These are phyloP conservation scores for Phytophthora ramorum DNA, from an alignment of 352 stramenopile genomes.

Conservation along the genomic window DNA sequence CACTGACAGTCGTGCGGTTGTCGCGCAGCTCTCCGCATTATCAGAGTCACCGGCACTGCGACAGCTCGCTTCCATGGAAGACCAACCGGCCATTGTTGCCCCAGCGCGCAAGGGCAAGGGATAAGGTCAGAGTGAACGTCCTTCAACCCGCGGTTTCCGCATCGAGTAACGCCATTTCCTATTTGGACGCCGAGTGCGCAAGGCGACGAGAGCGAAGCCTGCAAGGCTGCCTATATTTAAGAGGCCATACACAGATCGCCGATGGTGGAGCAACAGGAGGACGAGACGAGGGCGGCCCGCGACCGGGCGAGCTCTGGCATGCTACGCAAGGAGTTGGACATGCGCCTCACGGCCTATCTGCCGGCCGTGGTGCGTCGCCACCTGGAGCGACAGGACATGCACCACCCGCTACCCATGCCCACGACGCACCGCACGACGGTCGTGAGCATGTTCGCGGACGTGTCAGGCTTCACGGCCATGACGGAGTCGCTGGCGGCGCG, in stretches of 20 bases:
- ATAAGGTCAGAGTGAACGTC: slow-evolving; percentile 36
- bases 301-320: slow-evolving; percentile 45
- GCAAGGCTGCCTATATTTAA: slow-evolving; percentile 20
- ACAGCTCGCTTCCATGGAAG: slow-evolving; percentile 32
- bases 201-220: neutral
- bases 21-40: slow-evolving; percentile 14
- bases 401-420: slow-evolving; percentile 50
- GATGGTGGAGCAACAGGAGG: slow-evolving; percentile 23
- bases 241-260: neutral
- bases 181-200: slow-evolving; percentile 31
- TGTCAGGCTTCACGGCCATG: slow-evolving; percentile 95
- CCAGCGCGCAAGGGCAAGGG: neutral
- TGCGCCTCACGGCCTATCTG: slow-evolving; percentile 83
- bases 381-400: slow-evolving; percentile 67
- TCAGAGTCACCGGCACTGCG: slow-evolving; percentile 2
- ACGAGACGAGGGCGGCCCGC: slow-evolving; percentile 9
- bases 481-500: slow-evolving; percentile 90
- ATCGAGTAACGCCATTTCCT: slow-evolving; percentile 44
- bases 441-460: slow-evolving; percentile 94
- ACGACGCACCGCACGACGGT: slow-evolving; percentile 78
- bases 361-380: slow-evolving; percentile 81
- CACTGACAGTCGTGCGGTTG: slow-evolving; percentile 26
- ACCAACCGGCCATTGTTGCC: slow-evolving; percentile 22
- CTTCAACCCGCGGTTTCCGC: slow-evolving; percentile 29
- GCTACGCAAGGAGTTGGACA: slow-evolving; percentile 83